Percentiles rank a stretch among this genome's conserved stretches.
These are phyloP conservation scores for Gonium pectorale DNA, from an alignment of 139 green algal species.

Conservation along the genomic window DNA sequence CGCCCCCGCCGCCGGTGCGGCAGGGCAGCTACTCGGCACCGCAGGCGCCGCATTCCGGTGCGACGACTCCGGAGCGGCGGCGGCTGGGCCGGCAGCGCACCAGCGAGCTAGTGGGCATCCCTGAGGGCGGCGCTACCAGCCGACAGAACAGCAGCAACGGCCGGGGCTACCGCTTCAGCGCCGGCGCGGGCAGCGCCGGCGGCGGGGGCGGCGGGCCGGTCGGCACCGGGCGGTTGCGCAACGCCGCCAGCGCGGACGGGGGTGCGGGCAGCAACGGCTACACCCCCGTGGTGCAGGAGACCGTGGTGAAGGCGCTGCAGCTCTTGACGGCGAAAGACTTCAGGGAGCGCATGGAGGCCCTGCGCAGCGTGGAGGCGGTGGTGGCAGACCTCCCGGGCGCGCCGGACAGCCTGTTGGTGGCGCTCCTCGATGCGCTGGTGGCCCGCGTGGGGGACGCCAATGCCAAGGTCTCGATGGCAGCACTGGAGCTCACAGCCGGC, in stretches of 20 bases:
- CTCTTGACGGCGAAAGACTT: constrained; percentile 65
- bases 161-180: not conserved
- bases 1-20: constrained; percentile 33
- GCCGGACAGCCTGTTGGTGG: constrained; percentile 46
- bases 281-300: constrained; percentile 30
- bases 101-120: constrained; percentile 28
- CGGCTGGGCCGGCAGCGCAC: constrained; percentile 18
- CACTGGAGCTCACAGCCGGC: constrained; percentile 46
- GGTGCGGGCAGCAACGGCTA: not conserved
- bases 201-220: not conserved
- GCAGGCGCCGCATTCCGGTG: constrained; percentile 4
- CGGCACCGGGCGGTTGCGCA: not conserved
- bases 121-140: constrained; percentile 5
- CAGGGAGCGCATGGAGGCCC: constrained; percentile 58
- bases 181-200: not conserved
- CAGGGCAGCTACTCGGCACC: constrained; percentile 28
- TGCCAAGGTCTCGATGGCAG: constrained; percentile 66
- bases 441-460: constrained; percentile 67
- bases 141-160: constrained; percentile 20
- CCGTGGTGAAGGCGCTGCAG: constrained; percentile 38
- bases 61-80: constrained; percentile 22
- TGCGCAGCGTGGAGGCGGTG: constrained; percentile 54
- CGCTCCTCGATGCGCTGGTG: constrained; percentile 36
- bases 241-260: constrained; percentile 1
- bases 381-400: constrained; percentile 34